Conservation (phyloP, 306 rosid genomes). For the Crotalaria pallida region DNA sequence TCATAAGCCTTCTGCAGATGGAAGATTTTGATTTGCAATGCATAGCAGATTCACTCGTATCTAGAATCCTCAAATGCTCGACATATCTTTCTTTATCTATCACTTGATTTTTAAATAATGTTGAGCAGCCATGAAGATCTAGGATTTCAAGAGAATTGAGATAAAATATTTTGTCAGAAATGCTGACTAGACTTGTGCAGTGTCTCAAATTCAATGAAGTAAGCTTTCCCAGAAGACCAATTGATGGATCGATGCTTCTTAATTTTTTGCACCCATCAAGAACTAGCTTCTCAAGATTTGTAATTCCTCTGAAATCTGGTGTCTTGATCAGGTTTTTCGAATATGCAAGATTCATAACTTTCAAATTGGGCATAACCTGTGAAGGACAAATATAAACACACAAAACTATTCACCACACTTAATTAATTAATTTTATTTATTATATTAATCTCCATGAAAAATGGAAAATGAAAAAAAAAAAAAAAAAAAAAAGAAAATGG, state of each 20-base stretch:
- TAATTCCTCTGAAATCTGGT: background rate
- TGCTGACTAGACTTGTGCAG: background rate
- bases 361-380: slow-evolving; percentile 2
- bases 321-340: background rate
- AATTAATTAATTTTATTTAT: no score
- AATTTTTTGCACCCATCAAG: background rate
- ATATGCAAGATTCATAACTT: background rate
- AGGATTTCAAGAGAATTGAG: background rate
- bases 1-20: background rate
- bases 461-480: no score
- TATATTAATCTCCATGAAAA: no score
- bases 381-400: no score
- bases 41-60: background rate
- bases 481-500: no score
- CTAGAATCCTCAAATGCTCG: background rate
- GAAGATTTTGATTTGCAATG: background rate
- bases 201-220: background rate
- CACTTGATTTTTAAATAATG: background rate
- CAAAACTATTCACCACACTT: no score
- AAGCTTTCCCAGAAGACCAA: background rate
- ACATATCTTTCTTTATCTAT: no score
- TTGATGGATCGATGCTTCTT: background rate
- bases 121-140: background rate
- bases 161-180: background rate
- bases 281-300: background rate